Evolutionary conservation across 2,329 filamentous ascomycete genomes (phyloP), one percentile per base, ranked within the genome.

Genomic region (Dactylonectria estremocensis): DNA sequence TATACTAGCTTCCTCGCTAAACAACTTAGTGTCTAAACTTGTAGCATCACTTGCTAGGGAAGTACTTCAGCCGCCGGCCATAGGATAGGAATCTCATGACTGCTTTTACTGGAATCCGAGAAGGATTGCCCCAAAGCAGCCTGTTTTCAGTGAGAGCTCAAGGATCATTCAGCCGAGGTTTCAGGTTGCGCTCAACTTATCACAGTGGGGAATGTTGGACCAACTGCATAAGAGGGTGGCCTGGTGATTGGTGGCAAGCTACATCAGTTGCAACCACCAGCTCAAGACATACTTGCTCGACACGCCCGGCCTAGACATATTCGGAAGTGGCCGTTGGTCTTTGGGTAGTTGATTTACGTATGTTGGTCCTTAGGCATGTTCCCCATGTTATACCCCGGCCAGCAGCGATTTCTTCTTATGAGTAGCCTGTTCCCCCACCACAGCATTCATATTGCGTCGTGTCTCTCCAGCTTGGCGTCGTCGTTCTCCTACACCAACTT

Each of bases 191-290:
- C n/a, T 31, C 24, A 50, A 31, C 48, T 52, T 18, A 20, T 52
- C 49, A 52, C 49, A 35, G 49, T 52, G 49, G 49, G 9, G 22
- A 31, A 7, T 52, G 49, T 52, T 52, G 49, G 49, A 35, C 49
- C 49, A 52, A 52, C 49, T 35, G 49, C 28, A 52, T 52, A 52
- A 52, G 6, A 35, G 6, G 3, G 16, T n/a, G 49, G 9, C 16
- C 2, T 52, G 28, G 24, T 52, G 16, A 52, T 52, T 52, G 49
- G 49, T 50, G 24, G 22, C 24, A 50, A 31, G 22, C 5, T 50
- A 20, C 16, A 52, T 33, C 16, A 35, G n/a, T n/a, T n/a, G n/a
- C 28, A 52, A 33, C 48, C 14, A 18, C 14, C 18, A 52, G 8
- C 4, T 20, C 16, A 52, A 20, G 28, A 5, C 28, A 11, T 33